phyloP scores from a whole-genome alignment of 108 stramenopile species.

The Discostella stelligeroides region DNA sequence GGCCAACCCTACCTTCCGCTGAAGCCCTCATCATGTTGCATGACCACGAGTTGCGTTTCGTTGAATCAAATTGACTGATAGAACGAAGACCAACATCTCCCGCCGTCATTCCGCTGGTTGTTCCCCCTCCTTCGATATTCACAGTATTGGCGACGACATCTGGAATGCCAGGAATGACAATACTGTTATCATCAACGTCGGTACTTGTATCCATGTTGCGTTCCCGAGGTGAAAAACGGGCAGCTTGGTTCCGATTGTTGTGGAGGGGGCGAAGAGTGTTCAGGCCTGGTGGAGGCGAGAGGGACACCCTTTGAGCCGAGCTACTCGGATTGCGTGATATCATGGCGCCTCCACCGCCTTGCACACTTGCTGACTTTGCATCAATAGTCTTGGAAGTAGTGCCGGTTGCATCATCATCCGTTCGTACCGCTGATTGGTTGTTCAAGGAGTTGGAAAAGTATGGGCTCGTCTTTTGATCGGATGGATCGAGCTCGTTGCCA shows the following conservation, averaged over 20 bases:
- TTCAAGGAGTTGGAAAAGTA: conserved; percentile 5
- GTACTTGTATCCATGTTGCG: background rate
- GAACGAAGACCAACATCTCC: no score
- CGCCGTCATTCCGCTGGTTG: background rate
- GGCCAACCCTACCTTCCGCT: background rate
- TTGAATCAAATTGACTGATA: conserved; percentile 2
- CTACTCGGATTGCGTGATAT: background rate
- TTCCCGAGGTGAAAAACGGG: background rate
- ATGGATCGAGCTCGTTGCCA: conserved; percentile 3
- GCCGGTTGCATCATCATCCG: background rate
- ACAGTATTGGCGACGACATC: background rate
- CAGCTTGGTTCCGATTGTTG: background rate
- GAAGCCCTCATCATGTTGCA: no score
- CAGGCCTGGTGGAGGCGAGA: conserved; percentile 3
- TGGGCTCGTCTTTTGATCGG: background rate
- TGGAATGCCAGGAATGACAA: conserved; percentile 34
- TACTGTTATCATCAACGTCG: conserved; percentile 30
- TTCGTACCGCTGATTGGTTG: background rate
- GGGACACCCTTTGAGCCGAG: conserved; percentile 5
- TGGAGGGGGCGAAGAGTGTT: background rate
- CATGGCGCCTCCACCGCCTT: background rate
- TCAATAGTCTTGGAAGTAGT: background rate
- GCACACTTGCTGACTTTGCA: conserved; percentile 1
- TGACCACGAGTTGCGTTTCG: background rate
- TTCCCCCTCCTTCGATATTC: background rate